Conservation (phyloP, 2,329 filamentous ascomycete species). For the Fusarium guadeloupense region DNA sequence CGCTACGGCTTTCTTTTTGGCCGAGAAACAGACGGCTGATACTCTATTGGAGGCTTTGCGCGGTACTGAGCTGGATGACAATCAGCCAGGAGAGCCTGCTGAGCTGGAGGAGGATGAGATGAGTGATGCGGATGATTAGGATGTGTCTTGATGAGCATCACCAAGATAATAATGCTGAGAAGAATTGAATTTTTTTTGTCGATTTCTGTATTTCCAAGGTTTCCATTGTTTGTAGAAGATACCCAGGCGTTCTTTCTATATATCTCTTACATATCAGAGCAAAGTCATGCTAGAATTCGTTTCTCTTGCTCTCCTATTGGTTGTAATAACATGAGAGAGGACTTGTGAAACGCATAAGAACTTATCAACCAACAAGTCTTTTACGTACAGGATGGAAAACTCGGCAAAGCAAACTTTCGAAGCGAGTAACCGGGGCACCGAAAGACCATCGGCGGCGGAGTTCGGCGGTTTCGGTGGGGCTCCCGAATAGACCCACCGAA, state of each 20-base stretch:
- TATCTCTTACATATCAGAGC: no score
- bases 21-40: background rate
- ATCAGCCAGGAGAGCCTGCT: background rate
- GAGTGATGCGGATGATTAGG: background rate
- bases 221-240: background rate
- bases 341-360: no score
- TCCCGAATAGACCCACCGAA: constrained; percentile 34
- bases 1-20: background rate
- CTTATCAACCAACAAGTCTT: no score
- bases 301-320: no score
- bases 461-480: constrained; percentile 34
- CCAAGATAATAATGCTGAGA: background rate
- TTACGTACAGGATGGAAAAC: no score
- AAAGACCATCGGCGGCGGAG: constrained; percentile 19
- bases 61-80: background rate
- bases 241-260: background rate
- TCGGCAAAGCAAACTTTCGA: no score
- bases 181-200: no score
- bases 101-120: background rate
- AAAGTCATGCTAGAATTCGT: no score
- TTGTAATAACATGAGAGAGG: no score
- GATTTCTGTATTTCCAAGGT: no score
- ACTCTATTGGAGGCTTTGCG: background rate
- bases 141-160: background rate
- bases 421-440: no score